Percentiles rank a stretch among this genome's conserved stretches.
Evolutionary conservation across 1,284 basidiomycete species (phyloP).

Genomic region (Ganoderma meredithae): DNA sequence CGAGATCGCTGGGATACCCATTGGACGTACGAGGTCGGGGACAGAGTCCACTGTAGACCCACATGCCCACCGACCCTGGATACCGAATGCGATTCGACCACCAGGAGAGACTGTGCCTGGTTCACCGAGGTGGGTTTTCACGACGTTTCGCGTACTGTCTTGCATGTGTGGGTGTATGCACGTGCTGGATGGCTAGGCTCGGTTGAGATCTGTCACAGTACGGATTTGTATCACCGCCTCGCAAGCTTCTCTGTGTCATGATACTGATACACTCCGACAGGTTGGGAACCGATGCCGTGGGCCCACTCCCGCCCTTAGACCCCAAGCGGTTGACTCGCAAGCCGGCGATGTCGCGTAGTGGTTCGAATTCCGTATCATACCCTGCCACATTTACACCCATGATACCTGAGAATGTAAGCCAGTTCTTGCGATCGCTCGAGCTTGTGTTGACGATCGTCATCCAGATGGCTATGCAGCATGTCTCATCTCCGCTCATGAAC

Average conservation of each 20-base stretch:
- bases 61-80: constrained; percentile 36
- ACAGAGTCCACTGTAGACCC: constrained; percentile 36
- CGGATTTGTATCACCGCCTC: background rate
- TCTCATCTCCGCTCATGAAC: constrained; percentile 43
- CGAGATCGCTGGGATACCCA: constrained; percentile 35
- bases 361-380: constrained; percentile 48
- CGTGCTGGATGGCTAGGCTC: background rate
- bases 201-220: background rate
- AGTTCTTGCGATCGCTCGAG: background rate
- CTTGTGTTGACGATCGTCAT: constrained; percentile 9
- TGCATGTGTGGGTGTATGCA: background rate
- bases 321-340: constrained; percentile 44
- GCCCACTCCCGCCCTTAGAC: constrained; percentile 39
- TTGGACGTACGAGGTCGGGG: constrained; percentile 36
- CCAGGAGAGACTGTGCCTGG: constrained; percentile 32
- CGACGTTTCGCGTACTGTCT: background rate
- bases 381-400: constrained; percentile 43
- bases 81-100: constrained; percentile 32
- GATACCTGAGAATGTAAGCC: constrained; percentile 54
- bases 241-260: background rate
- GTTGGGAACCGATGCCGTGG: constrained; percentile 24
- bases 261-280: constrained; percentile 16
- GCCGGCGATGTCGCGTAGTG: constrained; percentile 46
- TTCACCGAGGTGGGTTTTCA: constrained; percentile 34
- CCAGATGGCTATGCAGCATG: constrained; percentile 42